Evolutionary conservation across 148 eudicot genomes (phyloP), one percentile per base, ranked within the genome.

Genomic region (Chenopodium suecicum): DNA sequence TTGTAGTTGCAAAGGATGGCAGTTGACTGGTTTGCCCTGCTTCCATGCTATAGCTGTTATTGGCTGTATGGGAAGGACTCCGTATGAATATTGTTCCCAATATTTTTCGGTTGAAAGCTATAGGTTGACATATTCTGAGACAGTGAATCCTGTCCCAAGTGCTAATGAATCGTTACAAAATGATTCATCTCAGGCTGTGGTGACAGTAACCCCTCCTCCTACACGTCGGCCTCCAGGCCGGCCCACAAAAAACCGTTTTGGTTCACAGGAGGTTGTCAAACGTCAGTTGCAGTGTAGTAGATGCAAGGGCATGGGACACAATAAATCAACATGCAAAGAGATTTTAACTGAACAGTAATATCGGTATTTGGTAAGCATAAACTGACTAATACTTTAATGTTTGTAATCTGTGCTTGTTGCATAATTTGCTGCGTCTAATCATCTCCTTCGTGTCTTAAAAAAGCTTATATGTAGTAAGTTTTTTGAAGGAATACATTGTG

Each of bases 191-290:
- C 87, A 85, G 86, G 71, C 67, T 76, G 85, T 74, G 47, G 89
- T 90, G 65, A 88, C 88, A 58, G 98, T 95, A 44, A 93, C 90
- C 47, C 97, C 98, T 20, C 98, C 98, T 63, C 92, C 98, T 9
- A 95, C 94, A 5, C 91, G 98, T 25, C 90, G 98, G 16, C 98
- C 98, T n/a, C 97, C 98, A 10, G 98, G 98, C 14, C 85, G 98
- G 76, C 98, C 97, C 44, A 79, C 94, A 17, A 89, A 89, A 75
- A 95, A 95, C 86, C 88, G 84, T 46, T 75, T 78, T 66, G 88
- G 91, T 41, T 80, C 84, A 17, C 93, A 90, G 32, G 98, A 92
- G 37, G 83, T 81, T 37, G 87, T 72, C 73, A 95, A 91, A 83
- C 97, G 98, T 37, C 93, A 91, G 78, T 91, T 92, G 76, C 96